A percentile compares a stretch with the other conserved stretches of the same genome.
These are phyloP conservation scores for Dendrocalamus sinicus DNA, from an alignment of 176 grass and related monocot genomes.

Conservation along the genomic window DNA sequence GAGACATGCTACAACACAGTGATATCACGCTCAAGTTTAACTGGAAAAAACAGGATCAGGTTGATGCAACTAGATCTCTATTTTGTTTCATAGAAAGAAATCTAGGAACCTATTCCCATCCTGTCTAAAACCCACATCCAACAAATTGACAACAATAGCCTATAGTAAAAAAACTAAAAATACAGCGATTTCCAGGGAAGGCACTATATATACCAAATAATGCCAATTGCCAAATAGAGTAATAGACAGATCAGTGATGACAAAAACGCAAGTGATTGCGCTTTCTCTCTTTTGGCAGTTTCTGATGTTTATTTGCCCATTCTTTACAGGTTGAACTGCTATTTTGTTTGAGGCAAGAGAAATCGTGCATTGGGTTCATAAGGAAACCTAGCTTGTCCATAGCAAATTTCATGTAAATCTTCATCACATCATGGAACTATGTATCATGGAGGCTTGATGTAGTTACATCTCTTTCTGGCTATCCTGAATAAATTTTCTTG, in stretches of 20 bases:
- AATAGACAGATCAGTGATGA: background rate
- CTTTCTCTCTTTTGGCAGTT: background rate
- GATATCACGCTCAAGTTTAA: background rate
- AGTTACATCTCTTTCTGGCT: conserved; percentile 39
- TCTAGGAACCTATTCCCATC: background rate
- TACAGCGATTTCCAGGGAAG: background rate
- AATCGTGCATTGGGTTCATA: background rate
- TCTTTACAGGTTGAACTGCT: background rate
- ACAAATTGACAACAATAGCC: background rate
- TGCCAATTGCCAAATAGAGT: background rate
- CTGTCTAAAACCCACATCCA: background rate
- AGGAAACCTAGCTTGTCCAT: background rate
- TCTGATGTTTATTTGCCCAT: background rate
- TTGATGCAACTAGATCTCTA: background rate
- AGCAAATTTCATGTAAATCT: background rate
- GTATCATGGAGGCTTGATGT: conserved; percentile 31
- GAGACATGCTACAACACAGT: background rate
- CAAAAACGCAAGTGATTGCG: background rate
- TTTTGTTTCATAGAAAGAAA: background rate
- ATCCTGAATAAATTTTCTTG: conserved; percentile 43
- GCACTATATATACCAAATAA: background rate
- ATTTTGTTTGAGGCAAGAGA: background rate
- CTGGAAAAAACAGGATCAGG: background rate
- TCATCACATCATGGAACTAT: conserved; percentile 38
- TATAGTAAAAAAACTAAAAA: background rate